A percentile compares a stretch with the other conserved stretches of the same genome.
Evolutionary conservation across 441 rosid genomes (phyloP).

Genomic region (Erodium trifolium): DNA sequence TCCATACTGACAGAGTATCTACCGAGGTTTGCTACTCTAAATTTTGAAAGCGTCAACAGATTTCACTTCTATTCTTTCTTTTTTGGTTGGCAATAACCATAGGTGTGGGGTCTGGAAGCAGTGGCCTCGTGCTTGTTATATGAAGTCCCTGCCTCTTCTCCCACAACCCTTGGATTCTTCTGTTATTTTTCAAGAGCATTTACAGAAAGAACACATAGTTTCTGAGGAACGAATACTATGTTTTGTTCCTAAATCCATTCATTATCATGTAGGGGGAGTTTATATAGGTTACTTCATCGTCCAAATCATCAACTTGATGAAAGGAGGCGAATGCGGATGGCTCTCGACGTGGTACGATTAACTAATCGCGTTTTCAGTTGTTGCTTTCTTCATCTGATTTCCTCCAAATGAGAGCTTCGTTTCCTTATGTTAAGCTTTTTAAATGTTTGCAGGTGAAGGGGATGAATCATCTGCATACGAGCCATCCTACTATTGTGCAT

Average conservation of each 20-base stretch:
- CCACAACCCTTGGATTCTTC: neutral
- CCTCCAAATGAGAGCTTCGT: conserved; percentile 5
- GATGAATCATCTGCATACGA: conserved; percentile 94
- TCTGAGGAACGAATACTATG: neutral
- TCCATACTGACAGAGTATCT: conserved; percentile 5
- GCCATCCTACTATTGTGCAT: conserved; percentile 91
- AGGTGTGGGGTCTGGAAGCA: neutral
- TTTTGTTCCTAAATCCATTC: conserved; percentile 12
- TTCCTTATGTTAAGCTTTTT: conserved; percentile 15
- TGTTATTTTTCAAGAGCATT: too few relatives aligned
- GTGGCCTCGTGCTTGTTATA: too few relatives aligned
- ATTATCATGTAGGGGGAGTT: conserved; percentile 69
- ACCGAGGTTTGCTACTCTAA: neutral
- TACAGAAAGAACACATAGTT: neutral
- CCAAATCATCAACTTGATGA: conserved; percentile 68
- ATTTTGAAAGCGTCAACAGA: neutral
- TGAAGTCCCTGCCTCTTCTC: neutral
- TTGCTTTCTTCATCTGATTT: neutral
- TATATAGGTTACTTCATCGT: conserved; percentile 80
- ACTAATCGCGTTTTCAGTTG: neutral
- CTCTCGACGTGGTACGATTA: conserved; percentile 76
- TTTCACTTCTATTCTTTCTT: neutral
- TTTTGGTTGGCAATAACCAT: neutral
- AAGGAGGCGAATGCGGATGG: conserved; percentile 89
- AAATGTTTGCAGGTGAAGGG: conserved; percentile 70